Base-by-base conservation (phyloP, 805 yeast species). In the Myxozyma neotropica region DNA sequence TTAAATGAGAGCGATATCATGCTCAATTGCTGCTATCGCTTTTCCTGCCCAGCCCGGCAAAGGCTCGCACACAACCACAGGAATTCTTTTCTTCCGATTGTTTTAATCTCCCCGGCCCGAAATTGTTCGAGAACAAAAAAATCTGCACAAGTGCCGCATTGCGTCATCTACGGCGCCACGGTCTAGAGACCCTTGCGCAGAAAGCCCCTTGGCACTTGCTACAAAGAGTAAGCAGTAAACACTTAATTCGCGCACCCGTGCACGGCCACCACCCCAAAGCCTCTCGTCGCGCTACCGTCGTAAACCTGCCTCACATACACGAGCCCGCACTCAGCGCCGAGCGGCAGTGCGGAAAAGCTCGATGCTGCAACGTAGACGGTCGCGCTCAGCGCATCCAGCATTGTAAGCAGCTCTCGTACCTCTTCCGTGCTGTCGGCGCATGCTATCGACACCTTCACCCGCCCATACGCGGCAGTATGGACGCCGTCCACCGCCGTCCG, bases 401-500 rank as follows among this genome's bases (percentile, higher is more conserved):
- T 17, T 6, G 45, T 21, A 21, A 48, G 21, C 21, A 46, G 33
- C 33, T 17, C 12, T 13, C 35, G 52, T 13, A 31, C 43, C 33
- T 29, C 48, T 36, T 15, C 55, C 39, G 48, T 29, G 38, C 31
- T 42, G 48, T 51, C 39, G 33, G 23, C 5, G n/a, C 29, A 19
- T 24, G 27, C 44, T 29, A 12, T 19, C 21, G 21, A 23, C 48
- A 27, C 33, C 36, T 21, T 17, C 33, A 27, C 10, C 4, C 36
- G 42, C n/a, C 48, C 48, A 26, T 15, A 44, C 21, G 17, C 42
- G 26, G 46, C 27, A 6, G 29, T 24, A 24, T 24, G 7, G 27
- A 13, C 26, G 44, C 53, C 53, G 53, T n/a, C 33, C 43, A 24
- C 53, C 44, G 44, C 43, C 10, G 21, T n/a, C 26, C 27, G 8